Conservation (phyloP, 2,329 filamentous ascomycete genomes). For the Karstenula rhodostoma region DNA sequence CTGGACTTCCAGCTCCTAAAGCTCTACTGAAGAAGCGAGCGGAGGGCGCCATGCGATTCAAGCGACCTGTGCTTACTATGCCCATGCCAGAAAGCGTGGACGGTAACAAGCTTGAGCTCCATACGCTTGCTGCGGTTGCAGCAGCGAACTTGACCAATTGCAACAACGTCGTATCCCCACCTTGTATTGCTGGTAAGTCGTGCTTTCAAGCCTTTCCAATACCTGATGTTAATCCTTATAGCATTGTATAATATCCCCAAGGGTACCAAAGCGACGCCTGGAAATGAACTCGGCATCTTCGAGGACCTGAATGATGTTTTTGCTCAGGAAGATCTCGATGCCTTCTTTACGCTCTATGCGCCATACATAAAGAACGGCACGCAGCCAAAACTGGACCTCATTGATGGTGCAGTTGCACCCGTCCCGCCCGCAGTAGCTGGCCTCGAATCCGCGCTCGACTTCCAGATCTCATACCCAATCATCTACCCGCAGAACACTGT, state of each 20-base stretch:
- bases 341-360: slow-evolving; percentile 52
- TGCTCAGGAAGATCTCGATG: slow-evolving; percentile 53
- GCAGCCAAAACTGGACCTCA: slow-evolving; percentile 36
- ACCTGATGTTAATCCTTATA: not conserved
- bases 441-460: slow-evolving; percentile 29
- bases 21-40: not conserved
- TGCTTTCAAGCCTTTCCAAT: not conserved
- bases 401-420: slow-evolving; percentile 49
- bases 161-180: not conserved
- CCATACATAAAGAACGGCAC: slow-evolving; percentile 25
- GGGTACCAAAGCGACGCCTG: slow-evolving; percentile 23
- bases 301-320: slow-evolving; percentile 56
- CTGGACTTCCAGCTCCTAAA: not conserved
- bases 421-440: slow-evolving; percentile 53
- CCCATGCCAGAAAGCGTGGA: slow-evolving; percentile 2
- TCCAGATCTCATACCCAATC: slow-evolving; percentile 29
- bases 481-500: slow-evolving; percentile 28
- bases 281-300: slow-evolving; percentile 46
- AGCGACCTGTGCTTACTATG: not conserved
- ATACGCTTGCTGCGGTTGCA: not conserved
- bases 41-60: not conserved
- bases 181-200: not conserved
- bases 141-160: not conserved
- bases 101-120: not conserved
- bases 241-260: slow-evolving; percentile 27